Evolutionary conservation across 305 asterid genomes (phyloP).

Genomic region (Rubia peregrina): DNA sequence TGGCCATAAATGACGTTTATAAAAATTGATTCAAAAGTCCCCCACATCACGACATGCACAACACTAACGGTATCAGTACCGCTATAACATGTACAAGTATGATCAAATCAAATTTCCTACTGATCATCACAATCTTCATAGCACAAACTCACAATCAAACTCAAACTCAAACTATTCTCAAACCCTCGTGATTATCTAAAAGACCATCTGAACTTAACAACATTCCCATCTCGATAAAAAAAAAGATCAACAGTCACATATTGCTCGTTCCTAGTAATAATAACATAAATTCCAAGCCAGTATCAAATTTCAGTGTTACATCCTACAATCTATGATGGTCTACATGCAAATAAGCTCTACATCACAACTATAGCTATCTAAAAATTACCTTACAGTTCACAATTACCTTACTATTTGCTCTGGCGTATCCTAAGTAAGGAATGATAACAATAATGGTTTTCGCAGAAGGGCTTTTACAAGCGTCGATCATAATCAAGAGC

Average conservation of each 20-base stretch:
- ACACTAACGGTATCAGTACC: neutral
- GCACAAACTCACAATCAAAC: neutral
- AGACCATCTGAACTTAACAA: no score
- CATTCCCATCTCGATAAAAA: no score
- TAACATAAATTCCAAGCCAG: neutral
- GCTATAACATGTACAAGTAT: neutral
- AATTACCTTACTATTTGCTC: slow-evolving; percentile 83
- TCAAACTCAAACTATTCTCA: no score
- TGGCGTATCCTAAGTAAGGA: slow-evolving; percentile 87
- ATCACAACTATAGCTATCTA: neutral
- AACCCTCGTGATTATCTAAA: no score
- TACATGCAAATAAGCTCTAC: neutral
- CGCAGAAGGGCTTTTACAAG: slow-evolving; percentile 91
- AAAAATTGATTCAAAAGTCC: neutral
- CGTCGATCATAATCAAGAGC: slow-evolving; percentile 82
- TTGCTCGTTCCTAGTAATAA: neutral
- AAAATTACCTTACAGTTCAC: neutral
- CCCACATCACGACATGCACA: neutral
- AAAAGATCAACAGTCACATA: no score
- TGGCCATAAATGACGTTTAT: neutral
- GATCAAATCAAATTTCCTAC: neutral
- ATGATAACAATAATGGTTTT: slow-evolving; percentile 76
- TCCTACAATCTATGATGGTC: neutral
- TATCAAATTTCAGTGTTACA: neutral
- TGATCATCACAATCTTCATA: neutral